Evolutionary conservation across 164 flowering plant genomes (phyloP), one percentile per base, ranked within the genome.

Genomic region (Magnolia kwangsiensis): DNA sequence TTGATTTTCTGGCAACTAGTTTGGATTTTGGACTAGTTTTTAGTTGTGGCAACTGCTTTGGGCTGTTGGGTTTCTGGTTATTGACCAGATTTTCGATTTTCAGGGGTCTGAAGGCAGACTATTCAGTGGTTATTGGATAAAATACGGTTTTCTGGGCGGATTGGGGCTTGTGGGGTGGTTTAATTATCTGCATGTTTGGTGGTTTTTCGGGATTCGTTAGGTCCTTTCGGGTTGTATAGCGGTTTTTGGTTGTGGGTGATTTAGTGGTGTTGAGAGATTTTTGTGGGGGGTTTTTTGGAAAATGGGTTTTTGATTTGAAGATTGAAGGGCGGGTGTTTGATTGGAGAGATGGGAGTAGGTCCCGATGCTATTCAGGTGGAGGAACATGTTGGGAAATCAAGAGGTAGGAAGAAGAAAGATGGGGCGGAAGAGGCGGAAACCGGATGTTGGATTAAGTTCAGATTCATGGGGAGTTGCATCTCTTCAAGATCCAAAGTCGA

Each of bases 401-500:
- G 75, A 65, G 76, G 55, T 16, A 55, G 61, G 74, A 76, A 27
- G 79, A 72, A 67, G 78, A 74, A 78, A 76, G 79, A 82, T 77
- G 80, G 64, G 4, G 79, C 18, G 13, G 80, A 3, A 16, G 84
- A 51, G 27, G 86, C 81, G 66, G 88, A 80, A 61, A 79, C 78
- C 77, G 91, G 96, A 72, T 90, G 96, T 80, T 92, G 94, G 92
- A 37, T 83, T 76, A 86, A 82, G 80, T 78, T 87, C 74, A 88
- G 88, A 79, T 81, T 89, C 73, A 79, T 89, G 72, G 86, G 90
- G 5, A 81, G 88, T 81, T 90, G 94, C 85, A 83, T 92, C 78
- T 87, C 90, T 80, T 88, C 96, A 72, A 92, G 93, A 87, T 88
- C 97, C 81, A 91, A 90, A 86, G 97, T 92, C 58, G 95, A 92